phyloP scores from a whole-genome alignment of 108 stramenopile genomes.

The Cyclotella sp. region DNA sequence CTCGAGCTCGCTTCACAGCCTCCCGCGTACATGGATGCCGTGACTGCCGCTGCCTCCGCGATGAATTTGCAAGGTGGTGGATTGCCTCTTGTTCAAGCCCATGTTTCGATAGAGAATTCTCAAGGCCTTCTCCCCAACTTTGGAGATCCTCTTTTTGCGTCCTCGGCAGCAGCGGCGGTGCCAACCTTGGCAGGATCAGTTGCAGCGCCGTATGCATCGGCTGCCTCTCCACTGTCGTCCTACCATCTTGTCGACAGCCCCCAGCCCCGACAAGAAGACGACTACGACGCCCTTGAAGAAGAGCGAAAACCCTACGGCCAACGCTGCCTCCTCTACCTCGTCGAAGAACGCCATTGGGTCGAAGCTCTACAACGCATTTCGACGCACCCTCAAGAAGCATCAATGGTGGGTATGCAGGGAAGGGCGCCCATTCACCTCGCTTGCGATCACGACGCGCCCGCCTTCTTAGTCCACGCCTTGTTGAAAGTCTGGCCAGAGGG shows the following conservation, averaged over 20 bases:
- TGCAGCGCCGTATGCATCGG: no score
- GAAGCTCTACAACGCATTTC: constrained; percentile 54
- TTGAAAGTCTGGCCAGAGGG: constrained; percentile 66
- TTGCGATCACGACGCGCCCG: constrained; percentile 72
- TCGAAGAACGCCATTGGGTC: constrained; percentile 65
- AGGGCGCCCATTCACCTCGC: constrained; percentile 68
- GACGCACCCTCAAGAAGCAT: constrained; percentile 52
- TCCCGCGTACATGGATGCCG: neutral
- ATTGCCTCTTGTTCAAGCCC: neutral
- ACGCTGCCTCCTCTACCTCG: constrained; percentile 22
- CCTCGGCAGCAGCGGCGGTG: no score
- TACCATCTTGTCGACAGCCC: no score
- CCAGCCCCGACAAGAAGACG: neutral
- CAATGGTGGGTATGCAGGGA: constrained; percentile 56
- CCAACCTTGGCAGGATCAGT: no score
- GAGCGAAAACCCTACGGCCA: neutral
- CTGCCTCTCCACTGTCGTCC: no score
- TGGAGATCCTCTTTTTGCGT: no score
- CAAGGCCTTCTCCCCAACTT: neutral
- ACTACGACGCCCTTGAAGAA: constrained; percentile 4
- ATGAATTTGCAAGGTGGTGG: neutral
- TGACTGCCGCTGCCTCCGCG: no score
- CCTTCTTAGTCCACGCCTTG: constrained; percentile 56
- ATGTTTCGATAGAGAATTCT: neutral
- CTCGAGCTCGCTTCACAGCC: neutral